Percentiles rank a stretch among this genome's conserved stretches.
These are phyloP conservation scores for Pythium phragmitis DNA, from an alignment of 352 stramenopile genomes.

Conservation along the genomic window DNA sequence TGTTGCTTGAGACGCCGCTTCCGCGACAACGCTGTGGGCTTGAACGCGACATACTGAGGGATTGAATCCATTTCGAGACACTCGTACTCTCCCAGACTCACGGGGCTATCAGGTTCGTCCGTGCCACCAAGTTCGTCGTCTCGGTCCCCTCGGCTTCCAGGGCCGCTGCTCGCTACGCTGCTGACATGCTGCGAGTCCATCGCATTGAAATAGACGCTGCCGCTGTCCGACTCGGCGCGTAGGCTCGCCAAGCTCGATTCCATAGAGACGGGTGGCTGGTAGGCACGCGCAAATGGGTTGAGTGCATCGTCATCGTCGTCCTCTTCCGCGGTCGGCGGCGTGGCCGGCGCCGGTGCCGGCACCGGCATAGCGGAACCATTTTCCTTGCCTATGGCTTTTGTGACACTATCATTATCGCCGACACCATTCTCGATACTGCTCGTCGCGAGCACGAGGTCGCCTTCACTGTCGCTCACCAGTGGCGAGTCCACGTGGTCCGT, in stretches of 20 bases:
- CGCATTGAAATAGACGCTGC: constrained; percentile 31
- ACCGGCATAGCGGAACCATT: background rate
- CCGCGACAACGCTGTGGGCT: constrained; percentile 36
- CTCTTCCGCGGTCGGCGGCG: background rate
- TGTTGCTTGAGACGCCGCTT: constrained; percentile 24
- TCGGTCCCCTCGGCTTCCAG: constrained; percentile 12
- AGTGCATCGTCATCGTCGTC: constrained; percentile 57
- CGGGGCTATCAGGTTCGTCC: constrained; percentile 38
- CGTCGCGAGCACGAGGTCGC: constrained; percentile 12
- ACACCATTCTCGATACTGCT: constrained; percentile 2
- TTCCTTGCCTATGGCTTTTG: constrained; percentile 5
- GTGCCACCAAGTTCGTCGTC: constrained; percentile 15
- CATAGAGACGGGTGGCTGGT: constrained; percentile 40
- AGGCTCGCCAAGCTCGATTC: constrained; percentile 37
- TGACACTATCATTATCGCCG: constrained; percentile 3
- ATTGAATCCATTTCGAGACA: constrained; percentile 75
- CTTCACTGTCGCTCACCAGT: constrained; percentile 14
- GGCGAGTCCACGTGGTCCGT: constrained; percentile 1
- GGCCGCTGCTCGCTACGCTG: constrained; percentile 5
- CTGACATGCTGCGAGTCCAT: constrained; percentile 24
- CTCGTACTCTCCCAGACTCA: constrained; percentile 67
- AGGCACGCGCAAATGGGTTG: constrained; percentile 67
- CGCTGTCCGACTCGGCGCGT: constrained; percentile 25
- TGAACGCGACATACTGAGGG: constrained; percentile 70
- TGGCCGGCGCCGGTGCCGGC: too few species aligned